These are phyloP conservation scores for Globisporangium camurandrum DNA, from an alignment of 352 stramenopile genomes.

Conservation along the genomic window DNA sequence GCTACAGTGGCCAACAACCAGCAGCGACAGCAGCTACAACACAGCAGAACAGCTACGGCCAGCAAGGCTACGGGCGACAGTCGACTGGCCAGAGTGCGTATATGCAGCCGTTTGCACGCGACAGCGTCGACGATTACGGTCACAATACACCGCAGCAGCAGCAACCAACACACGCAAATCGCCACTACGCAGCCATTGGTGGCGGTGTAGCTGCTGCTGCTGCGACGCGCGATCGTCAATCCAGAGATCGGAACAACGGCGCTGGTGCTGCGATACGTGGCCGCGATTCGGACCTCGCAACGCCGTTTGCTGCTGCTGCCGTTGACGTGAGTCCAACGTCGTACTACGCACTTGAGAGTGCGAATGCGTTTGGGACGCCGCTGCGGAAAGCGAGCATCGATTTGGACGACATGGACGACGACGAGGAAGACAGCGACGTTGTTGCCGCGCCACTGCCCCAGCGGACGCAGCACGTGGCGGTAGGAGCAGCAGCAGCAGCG, in stretches of 20 bases:
- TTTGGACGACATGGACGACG: slow-evolving; percentile 24
- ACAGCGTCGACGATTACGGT: not conserved
- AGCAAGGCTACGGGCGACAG: no score
- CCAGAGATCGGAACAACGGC: no score
- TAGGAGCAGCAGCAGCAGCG: not conserved
- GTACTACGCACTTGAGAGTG: slow-evolving; percentile 1
- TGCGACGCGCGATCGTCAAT: not conserved
- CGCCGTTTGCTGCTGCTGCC: not conserved
- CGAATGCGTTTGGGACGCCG: slow-evolving; percentile 5
- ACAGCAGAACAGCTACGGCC: not conserved
- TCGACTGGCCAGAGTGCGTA: slow-evolving; percentile 2
- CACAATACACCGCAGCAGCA: no score
- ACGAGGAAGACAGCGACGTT: slow-evolving; percentile 27
- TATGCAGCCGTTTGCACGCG: slow-evolving; percentile 6
- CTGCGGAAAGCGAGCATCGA: slow-evolving; percentile 27
- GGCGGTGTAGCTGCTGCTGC: not conserved
- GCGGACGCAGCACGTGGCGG: not conserved
- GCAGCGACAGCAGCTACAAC: slow-evolving; percentile 1
- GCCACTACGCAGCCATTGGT: not conserved
- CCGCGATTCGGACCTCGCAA: not conserved
- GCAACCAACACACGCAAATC: not conserved
- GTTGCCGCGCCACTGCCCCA: slow-evolving; percentile 12
- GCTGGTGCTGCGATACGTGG: slow-evolving; percentile 6
- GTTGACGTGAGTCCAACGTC: not conserved
- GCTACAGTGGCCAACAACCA: no score